Evolutionary conservation across 257 asterid genomes (phyloP).

Genomic region (Solanum paucissectum): DNA sequence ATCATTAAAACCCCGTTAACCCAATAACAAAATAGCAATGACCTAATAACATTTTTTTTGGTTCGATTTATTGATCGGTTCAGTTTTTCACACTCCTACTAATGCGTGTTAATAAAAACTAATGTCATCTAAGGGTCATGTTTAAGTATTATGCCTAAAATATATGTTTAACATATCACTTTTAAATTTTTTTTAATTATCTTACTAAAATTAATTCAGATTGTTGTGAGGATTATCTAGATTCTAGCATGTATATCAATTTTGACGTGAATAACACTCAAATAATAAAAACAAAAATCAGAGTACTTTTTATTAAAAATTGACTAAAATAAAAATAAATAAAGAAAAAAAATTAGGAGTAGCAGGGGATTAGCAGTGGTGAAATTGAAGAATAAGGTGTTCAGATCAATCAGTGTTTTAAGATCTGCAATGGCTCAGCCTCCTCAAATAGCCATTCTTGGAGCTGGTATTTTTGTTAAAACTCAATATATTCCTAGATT

Average conservation of each 20-base stretch:
- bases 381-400: neutral
- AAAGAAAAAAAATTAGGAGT: neutral
- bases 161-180: neutral
- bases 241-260: neutral
- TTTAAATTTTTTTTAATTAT: too few species aligned
- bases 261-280: neutral
- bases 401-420: neutral
- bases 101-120: too few species aligned
- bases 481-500: slow-evolving; percentile 75
- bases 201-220: neutral
- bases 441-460: slow-evolving; percentile 71
- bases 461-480: slow-evolving; percentile 82
- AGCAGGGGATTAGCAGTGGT: neutral
- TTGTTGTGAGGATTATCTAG: neutral
- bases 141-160: neutral
- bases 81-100: neutral
- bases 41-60: neutral
- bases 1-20: rapidly evolving
- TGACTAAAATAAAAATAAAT: neutral
- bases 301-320: too few species aligned
- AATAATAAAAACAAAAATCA: neutral
- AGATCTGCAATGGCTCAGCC: slow-evolving; percentile 26
- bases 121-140: too few species aligned
- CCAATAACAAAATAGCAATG: neutral
- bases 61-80: too few species aligned